Percentiles rank a stretch among this genome's conserved stretches.
Conservation (phyloP, 1,284 basidiomycete species). For the Cutaneotrichosporon dermatis region DNA sequence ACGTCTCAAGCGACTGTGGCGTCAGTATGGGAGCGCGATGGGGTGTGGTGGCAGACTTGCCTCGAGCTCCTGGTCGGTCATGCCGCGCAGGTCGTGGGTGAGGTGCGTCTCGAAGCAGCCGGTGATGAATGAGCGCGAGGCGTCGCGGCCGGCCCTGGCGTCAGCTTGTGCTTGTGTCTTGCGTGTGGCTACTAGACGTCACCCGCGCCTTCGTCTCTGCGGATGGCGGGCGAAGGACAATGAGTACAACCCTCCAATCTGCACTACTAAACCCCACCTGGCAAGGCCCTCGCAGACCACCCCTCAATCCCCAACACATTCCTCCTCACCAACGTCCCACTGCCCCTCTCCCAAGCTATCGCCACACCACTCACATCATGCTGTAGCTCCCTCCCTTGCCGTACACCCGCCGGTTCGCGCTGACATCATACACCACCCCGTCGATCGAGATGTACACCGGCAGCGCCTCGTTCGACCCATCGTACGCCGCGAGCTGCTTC, state of each 20-base stretch:
- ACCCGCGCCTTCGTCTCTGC: neutral
- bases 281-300: no score
- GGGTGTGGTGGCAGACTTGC: conserved; percentile 50
- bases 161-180: neutral
- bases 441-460: conserved; percentile 88
- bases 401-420: conserved; percentile 48
- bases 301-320: no score
- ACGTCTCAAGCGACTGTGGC: conserved; percentile 62
- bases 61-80: conserved; percentile 67
- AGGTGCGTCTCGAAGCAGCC: conserved; percentile 83
- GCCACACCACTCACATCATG: conserved; percentile 38
- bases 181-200: no score
- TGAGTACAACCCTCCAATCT: no score
- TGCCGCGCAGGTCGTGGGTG: conserved; percentile 81
- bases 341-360: no score
- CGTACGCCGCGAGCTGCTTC: conserved; percentile 61
- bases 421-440: conserved; percentile 58
- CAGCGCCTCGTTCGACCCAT: conserved; percentile 64
- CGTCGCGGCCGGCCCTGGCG: conserved; percentile 70
- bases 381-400: conserved; percentile 49
- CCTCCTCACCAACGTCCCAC: neutral
- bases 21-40: no score
- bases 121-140: conserved; percentile 82
- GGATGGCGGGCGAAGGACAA: no score
- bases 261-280: no score